These are phyloP conservation scores for Wickerhamomyces sp. DNA, from an alignment of 1,139 yeast species.

Conservation along the genomic window DNA sequence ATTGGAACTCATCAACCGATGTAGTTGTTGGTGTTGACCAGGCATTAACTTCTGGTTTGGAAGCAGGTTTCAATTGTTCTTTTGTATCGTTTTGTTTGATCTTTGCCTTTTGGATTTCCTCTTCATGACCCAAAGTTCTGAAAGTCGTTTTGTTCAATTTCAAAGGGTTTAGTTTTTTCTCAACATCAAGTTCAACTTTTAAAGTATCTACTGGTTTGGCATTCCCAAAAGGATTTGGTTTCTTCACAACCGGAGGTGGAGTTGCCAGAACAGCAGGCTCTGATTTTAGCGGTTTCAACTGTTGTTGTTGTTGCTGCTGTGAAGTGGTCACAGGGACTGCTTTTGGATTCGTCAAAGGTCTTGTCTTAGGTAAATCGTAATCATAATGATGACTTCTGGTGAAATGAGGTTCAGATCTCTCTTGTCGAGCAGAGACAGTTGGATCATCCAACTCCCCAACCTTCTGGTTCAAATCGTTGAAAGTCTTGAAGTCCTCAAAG, in stretches of 20 bases:
- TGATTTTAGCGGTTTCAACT: not conserved
- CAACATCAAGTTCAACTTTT: constrained; percentile 41
- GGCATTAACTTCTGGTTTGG: constrained; percentile 14
- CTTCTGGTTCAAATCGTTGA: constrained; percentile 33
- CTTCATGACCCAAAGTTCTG: constrained; percentile 37
- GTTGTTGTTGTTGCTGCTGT: not conserved
- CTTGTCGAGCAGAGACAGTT: constrained; percentile 10
- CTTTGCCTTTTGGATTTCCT: constrained; percentile 1
- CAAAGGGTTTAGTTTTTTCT: constrained; percentile 41
- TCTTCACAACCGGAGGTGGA: constrained; percentile 19
- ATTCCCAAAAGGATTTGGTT: constrained; percentile 45
- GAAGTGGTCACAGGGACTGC: too few relatives aligned
- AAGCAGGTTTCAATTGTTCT: constrained; percentile 12
- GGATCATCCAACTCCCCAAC: constrained; percentile 20
- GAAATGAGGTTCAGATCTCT: constrained; percentile 7
- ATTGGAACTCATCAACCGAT: constrained; percentile 7
- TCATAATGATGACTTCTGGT: not conserved
- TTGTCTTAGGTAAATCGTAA: not conserved
- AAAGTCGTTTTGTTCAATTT: constrained; percentile 54
- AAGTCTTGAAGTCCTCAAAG: constrained; percentile 42
- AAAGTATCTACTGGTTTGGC: constrained; percentile 52
- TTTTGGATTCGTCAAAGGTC: not conserved
- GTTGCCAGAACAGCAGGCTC: constrained; percentile 27
- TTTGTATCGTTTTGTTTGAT: not conserved
- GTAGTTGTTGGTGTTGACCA: constrained; percentile 16